A percentile compares a stretch with the other conserved stretches of the same genome.
Evolutionary conservation across 768 basidiomycete genomes (phyloP).

Genomic region (Tulasnella sp.): DNA sequence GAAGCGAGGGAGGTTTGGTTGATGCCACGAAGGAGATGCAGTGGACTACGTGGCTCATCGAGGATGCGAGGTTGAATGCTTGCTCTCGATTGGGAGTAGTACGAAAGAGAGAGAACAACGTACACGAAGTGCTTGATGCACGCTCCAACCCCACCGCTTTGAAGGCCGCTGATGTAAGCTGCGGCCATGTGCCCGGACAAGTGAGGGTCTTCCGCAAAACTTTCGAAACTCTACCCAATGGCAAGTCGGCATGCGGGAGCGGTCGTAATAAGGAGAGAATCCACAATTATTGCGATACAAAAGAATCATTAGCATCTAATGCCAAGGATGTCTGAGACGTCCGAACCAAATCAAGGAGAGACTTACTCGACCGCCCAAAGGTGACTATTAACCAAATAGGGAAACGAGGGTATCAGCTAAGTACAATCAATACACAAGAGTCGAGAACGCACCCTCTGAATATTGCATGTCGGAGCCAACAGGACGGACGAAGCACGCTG

Average conservation of each 20-base stretch:
- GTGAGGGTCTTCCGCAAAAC: constrained; percentile 64
- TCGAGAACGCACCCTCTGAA: constrained; percentile 59
- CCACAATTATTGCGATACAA: neutral
- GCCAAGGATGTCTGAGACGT: constrained; percentile 51
- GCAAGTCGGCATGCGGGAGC: too few species aligned
- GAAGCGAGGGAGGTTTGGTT: too few species aligned
- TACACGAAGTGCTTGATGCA: constrained; percentile 69
- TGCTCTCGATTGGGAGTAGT: neutral
- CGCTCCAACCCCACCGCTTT: constrained; percentile 65
- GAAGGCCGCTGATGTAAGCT: constrained; percentile 71
- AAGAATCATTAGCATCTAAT: constrained; percentile 43
- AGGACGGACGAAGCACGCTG: constrained; percentile 63
- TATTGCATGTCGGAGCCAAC: constrained; percentile 76
- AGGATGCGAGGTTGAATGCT: neutral
- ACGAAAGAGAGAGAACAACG: too few species aligned
- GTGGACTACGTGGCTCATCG: neutral
- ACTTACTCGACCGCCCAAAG: constrained; percentile 42
- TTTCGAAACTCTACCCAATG: constrained; percentile 14
- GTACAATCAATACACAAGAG: too few species aligned
- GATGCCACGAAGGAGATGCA: too few species aligned
- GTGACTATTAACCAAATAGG: constrained; percentile 28
- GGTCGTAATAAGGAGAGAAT: too few species aligned
- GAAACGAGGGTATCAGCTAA: neutral
- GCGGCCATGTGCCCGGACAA: constrained; percentile 72
- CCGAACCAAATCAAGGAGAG: too few species aligned